Percentiles rank a stretch among this genome's conserved stretches.
Conservation (phyloP, 306 rosid species). For the Begonia masoniana region DNA sequence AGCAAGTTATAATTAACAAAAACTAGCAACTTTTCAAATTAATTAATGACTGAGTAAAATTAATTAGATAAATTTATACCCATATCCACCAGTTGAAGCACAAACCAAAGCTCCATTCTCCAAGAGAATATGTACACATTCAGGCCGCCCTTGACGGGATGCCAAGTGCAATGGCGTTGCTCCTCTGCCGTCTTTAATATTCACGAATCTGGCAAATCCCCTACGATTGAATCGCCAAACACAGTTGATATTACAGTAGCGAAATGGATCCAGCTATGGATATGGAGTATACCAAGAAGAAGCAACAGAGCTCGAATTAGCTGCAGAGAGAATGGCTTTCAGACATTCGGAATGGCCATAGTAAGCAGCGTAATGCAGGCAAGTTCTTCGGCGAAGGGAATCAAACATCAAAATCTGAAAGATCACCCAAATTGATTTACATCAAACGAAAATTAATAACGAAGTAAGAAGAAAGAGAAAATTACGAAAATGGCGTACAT, state of each 20-base stretch:
- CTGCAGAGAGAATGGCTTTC: slow-evolving; percentile 65
- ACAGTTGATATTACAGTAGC: not conserved
- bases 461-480: slow-evolving; percentile 4
- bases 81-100: slow-evolving; percentile 81
- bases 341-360: slow-evolving; percentile 84
- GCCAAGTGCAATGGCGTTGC: slow-evolving; percentile 96
- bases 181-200: slow-evolving; percentile 79
- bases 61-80: slow-evolving; percentile 26
- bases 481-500: slow-evolving; percentile 29
- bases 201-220: slow-evolving; percentile 93
- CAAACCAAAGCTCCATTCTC: slow-evolving; percentile 81
- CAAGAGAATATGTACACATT: slow-evolving; percentile 67
- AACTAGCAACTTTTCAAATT: slow-evolving; percentile 5
- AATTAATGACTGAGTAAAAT: not conserved
- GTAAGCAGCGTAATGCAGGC: slow-evolving; percentile 86
- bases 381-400: slow-evolving; percentile 71
- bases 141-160: slow-evolving; percentile 71
- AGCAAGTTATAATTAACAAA: slow-evolving; percentile 17
- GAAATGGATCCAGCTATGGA: not conserved
- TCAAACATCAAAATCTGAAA: slow-evolving; percentile 86
- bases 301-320: slow-evolving; percentile 79
- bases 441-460: not conserved
- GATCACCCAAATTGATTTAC: slow-evolving; percentile 6
- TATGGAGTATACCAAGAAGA: slow-evolving; percentile 52
- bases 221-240: slow-evolving; percentile 20